Base-by-base conservation (phyloP, 1,284 basidiomycete genomes). In the Agroathelia rolfsii region DNA sequence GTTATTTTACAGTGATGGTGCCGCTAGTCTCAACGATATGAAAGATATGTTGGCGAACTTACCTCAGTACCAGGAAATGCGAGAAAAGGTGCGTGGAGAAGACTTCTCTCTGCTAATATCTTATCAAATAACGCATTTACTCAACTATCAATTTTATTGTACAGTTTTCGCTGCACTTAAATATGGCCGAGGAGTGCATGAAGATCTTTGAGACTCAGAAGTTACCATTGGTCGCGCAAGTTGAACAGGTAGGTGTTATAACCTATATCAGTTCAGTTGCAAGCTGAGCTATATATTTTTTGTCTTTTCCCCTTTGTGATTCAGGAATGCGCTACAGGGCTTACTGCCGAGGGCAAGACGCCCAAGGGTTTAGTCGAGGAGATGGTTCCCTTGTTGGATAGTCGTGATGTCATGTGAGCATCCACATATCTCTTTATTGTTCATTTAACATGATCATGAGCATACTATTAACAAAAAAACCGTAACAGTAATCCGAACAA, bases 181-280 rank as follows among this genome's bases (percentile, higher is more conserved):
- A 82, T 45, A 94, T 99, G 85, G 94, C 95, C 0, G 88, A 97
- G 54, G 86, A 93, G 47, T 97, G 92, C 51, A 98, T 98, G 94
- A 69, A 62, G 11, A 69, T 89, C 14, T 98, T 98, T 50, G 90
- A 95, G 53, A 76, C 73, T 44, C 81, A 86, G 50, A 89, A 88
- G 49, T 61, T 99, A 31, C 72, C 89, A 6, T 61, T 75, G n/a
- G 73, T 89, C 3, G 94, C 85, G 10, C 82, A 78, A 41, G 88
- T 99, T 15, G 94, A 99, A 59, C 94, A 98, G 72, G 87, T 86
- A 45, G 39, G 60, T 42, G 23, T 29, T 24, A 1, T 30, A 28
- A 16, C 16, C 19, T 24, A 20, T 16, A 18, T 28, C 24, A 3
- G 37, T 30, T 14, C 13, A 18, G 12, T 19, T 17, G n/a, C 18